Evolutionary conservation across 768 basidiomycete genomes (phyloP).

Genomic region (Lentinula detonsa): DNA sequence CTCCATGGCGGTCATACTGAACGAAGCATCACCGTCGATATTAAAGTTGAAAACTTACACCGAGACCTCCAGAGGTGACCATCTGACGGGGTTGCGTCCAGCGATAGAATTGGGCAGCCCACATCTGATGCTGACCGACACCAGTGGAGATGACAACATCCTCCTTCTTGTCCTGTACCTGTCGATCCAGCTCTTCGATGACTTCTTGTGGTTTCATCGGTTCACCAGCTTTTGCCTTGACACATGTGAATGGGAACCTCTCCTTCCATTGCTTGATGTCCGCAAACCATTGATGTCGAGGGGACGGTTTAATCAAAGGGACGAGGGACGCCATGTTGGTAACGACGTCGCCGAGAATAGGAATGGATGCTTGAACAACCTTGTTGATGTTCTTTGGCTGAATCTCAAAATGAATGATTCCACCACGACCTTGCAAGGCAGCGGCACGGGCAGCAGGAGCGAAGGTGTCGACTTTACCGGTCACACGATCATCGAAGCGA

Average conservation of each 20-base stretch:
- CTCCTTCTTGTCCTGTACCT: conserved; percentile 76
- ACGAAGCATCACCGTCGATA: conserved; percentile 96
- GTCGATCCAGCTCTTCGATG: conserved; percentile 83
- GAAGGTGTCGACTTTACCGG: conserved; percentile 83
- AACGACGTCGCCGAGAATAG: conserved; percentile 90
- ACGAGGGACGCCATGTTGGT: conserved; percentile 78
- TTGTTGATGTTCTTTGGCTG: conserved; percentile 99
- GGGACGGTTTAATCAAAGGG: conserved; percentile 60
- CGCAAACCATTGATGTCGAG: conserved; percentile 76
- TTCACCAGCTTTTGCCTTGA: conserved; percentile 52
- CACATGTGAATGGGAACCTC: conserved; percentile 86
- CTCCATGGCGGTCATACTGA: conserved; percentile 99
- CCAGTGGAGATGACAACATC: conserved; percentile 45
- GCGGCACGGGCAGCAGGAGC: conserved; percentile 89
- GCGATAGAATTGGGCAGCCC: too few species aligned
- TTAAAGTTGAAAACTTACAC: conserved; percentile 54
- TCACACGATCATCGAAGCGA: conserved; percentile 97
- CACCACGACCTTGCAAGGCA: conserved; percentile 79
- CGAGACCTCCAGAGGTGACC: conserved; percentile 93
- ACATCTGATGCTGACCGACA: too few species aligned
- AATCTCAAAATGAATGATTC: conserved; percentile 99
- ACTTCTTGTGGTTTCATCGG: conserved; percentile 96
- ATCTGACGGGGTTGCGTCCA: conserved; percentile 41
- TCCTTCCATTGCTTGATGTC: conserved; percentile 83
- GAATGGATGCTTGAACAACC: conserved; percentile 91